Evolutionary conservation across 345 rosid species (phyloP).

Genomic region (Moricandia arvensis): DNA sequence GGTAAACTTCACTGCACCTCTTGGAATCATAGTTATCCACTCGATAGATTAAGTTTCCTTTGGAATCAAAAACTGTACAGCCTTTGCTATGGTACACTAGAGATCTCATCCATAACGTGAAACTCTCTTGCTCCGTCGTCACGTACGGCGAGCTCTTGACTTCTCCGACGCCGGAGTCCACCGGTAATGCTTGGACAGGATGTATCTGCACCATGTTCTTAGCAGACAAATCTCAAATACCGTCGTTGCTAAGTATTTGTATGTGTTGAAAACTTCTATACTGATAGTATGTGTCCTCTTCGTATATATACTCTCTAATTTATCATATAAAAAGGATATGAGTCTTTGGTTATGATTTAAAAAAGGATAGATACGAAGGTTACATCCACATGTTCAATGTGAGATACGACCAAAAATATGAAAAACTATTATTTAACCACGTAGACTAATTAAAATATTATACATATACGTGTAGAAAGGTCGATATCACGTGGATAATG

Average conservation of each 20-base stretch:
- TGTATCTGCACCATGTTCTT: conserved; percentile 44
- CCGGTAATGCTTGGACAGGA: conserved; percentile 29
- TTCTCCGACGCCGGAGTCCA: neutral
- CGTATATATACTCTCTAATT: neutral
- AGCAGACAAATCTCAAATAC: neutral
- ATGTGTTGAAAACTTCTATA: neutral
- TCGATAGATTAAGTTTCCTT: conserved; percentile 52
- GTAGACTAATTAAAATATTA: neutral
- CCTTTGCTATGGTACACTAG: conserved; percentile 50
- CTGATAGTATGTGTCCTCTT: neutral
- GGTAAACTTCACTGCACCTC: conserved; percentile 45
- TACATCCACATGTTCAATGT: conserved; percentile 29
- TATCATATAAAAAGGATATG: neutral
- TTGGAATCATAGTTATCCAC: conserved; percentile 58
- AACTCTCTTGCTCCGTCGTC: conserved; percentile 45
- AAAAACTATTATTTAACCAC: neutral
- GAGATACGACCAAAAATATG: neutral
- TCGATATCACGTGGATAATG: neutral
- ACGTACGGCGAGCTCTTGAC: conserved; percentile 20
- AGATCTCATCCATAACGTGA: conserved; percentile 74
- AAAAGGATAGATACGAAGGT: conserved; percentile 14
- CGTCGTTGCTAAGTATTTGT: conserved; percentile 11
- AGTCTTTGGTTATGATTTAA: neutral
- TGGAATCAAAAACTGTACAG: conserved; percentile 56
- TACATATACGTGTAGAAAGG: neutral